phyloP scores from a whole-genome alignment of 768 basidiomycete species.

The Heimioporus sp. region DNA sequence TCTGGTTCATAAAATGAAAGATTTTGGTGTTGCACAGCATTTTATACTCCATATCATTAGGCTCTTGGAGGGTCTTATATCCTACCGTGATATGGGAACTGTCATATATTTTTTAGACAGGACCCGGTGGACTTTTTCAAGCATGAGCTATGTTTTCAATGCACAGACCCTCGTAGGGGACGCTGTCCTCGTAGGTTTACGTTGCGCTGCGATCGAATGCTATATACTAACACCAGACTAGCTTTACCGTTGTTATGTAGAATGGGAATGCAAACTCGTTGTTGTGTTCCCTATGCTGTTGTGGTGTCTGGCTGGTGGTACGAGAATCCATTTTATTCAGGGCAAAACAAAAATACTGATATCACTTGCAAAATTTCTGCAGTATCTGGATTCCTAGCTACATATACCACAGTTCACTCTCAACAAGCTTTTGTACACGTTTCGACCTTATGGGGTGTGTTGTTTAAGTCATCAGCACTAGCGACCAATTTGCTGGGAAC shows the following conservation, averaged over 20 bases:
- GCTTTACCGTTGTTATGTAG: constrained; percentile 31
- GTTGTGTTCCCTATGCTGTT: constrained; percentile 29
- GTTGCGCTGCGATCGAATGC: neutral
- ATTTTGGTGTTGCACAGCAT: constrained; percentile 17
- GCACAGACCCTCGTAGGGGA: constrained; percentile 32
- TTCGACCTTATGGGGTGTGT: constrained; percentile 33
- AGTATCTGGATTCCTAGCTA: constrained; percentile 20
- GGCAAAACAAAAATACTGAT: neutral
- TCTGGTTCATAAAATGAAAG: too few species aligned
- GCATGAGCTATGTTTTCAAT: constrained; percentile 21
- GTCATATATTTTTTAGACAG: constrained; percentile 23
- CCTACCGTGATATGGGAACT: constrained; percentile 16
- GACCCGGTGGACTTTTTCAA: constrained; percentile 29
- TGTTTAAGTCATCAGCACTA: constrained; percentile 33
- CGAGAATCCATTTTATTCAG: neutral
- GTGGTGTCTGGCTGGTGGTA: constrained; percentile 28
- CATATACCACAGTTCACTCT: constrained; percentile 12
- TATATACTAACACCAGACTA: constrained; percentile 2
- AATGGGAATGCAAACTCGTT: constrained; percentile 28
- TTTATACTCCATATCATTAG: constrained; percentile 24
- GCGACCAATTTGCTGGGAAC: constrained; percentile 33
- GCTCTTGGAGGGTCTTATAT: constrained; percentile 26
- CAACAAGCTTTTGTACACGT: constrained; percentile 9
- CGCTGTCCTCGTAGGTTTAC: constrained; percentile 23
- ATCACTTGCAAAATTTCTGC: neutral